Evolutionary conservation across 2,329 filamentous ascomycete genomes (phyloP).

Genomic region (Gnomoniopsis sp.): DNA sequence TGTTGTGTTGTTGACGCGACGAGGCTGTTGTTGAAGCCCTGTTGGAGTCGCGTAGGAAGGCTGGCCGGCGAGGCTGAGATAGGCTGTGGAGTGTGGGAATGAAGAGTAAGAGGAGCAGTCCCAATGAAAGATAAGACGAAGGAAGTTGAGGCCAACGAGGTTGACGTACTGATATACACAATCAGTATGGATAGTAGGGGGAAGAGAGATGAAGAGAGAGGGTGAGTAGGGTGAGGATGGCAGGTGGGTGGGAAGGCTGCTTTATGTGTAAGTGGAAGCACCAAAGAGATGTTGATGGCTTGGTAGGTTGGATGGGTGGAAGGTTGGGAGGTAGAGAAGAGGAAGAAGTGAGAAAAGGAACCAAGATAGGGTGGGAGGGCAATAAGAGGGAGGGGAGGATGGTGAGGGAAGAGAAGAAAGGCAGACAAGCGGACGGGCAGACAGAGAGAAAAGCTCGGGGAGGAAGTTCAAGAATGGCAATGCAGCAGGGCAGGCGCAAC

Average conservation of each 20-base stretch:
- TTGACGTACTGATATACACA: neutral
- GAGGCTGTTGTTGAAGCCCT: slow-evolving; percentile 16
- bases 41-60: neutral
- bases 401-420: slow-evolving; percentile 8
- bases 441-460: slow-evolving; percentile 4
- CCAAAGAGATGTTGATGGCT: slow-evolving; percentile 18
- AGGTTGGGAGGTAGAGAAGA: slow-evolving; percentile 25
- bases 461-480: slow-evolving; percentile 3
- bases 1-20: slow-evolving; percentile 17
- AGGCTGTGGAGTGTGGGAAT: slow-evolving; percentile 5
- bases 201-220: slow-evolving; percentile 4
- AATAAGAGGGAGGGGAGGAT: slow-evolving; percentile 18
- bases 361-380: slow-evolving; percentile 20
- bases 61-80: slow-evolving; percentile 2
- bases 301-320: slow-evolving; percentile 23
- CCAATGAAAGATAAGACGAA: slow-evolving; percentile 16
- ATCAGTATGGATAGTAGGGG: neutral
- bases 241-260: slow-evolving; percentile 18
- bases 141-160: neutral
- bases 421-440: slow-evolving; percentile 5
- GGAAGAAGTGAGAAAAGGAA: slow-evolving; percentile 24
- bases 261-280: slow-evolving; percentile 9
- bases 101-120: slow-evolving; percentile 12
- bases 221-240: slow-evolving; percentile 10
- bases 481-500: neutral